Evolutionary conservation across 2,329 filamentous ascomycete genomes (phyloP).

Genomic region (Monosporascus sp.): DNA sequence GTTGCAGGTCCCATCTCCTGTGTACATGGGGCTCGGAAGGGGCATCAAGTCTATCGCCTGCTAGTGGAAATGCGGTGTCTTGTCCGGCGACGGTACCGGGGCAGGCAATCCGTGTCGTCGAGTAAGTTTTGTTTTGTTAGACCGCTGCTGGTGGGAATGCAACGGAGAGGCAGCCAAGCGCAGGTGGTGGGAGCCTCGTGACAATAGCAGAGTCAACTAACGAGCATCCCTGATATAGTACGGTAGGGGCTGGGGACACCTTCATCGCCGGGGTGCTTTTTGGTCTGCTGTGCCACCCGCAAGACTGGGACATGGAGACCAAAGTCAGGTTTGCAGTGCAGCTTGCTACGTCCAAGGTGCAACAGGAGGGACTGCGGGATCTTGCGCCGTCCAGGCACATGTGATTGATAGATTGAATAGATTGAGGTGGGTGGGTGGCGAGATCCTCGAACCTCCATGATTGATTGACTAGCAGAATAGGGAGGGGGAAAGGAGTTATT

Average conservation of each 20-base stretch:
- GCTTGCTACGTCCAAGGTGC: slow-evolving; percentile 64
- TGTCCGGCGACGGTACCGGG: slow-evolving; percentile 38
- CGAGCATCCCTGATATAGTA: slow-evolving; percentile 37
- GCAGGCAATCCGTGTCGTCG: slow-evolving; percentile 44
- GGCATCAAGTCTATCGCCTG: slow-evolving; percentile 40
- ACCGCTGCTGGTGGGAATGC: slow-evolving; percentile 1
- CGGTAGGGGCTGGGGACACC: slow-evolving; percentile 70
- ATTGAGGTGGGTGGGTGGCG: slow-evolving; percentile 3
- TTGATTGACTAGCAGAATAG: neutral
- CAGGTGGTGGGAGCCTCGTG: neutral
- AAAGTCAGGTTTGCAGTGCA: slow-evolving; percentile 59
- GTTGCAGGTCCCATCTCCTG: slow-evolving; percentile 32
- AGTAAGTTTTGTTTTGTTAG: slow-evolving; percentile 43
- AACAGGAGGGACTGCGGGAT: slow-evolving; percentile 69
- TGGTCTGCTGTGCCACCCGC: slow-evolving; percentile 45
- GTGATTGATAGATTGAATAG: slow-evolving; percentile 16
- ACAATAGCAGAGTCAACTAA: slow-evolving; percentile 12
- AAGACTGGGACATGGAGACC: slow-evolving; percentile 42
- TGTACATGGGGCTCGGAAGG: slow-evolving; percentile 43
- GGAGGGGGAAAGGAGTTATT: neutral
- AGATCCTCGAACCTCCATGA: neutral
- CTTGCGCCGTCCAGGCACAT: slow-evolving; percentile 43
- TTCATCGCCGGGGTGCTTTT: slow-evolving; percentile 70
- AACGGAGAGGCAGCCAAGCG: neutral
- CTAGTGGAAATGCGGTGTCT: slow-evolving; percentile 30